Conservation (phyloP, 495 filamentous ascomycete genomes). For the Neurospora sp. region DNA sequence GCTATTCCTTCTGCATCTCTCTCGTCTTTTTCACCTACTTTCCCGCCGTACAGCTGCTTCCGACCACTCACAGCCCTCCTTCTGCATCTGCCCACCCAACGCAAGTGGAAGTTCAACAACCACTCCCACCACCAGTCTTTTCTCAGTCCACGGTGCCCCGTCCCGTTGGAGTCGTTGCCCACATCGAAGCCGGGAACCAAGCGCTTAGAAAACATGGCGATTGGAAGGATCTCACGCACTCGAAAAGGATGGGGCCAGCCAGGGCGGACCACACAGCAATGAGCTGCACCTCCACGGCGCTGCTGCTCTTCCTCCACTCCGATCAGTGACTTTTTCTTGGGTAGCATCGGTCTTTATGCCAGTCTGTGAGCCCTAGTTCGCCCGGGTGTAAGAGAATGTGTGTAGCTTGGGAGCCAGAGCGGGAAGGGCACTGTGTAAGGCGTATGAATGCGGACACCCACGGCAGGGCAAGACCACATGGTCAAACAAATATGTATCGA, state of each 20-base stretch:
- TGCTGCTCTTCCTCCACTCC: neutral
- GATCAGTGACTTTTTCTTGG: neutral
- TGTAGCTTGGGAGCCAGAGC: neutral
- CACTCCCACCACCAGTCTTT: neutral
- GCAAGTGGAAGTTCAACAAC: neutral
- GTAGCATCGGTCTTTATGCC: neutral
- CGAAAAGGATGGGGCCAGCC: neutral
- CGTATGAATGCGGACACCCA: neutral
- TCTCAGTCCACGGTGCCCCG: constrained; percentile 1
- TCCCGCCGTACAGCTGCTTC: constrained; percentile 5
- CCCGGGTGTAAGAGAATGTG: neutral
- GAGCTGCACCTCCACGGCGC: neutral
- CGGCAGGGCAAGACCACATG: neutral
- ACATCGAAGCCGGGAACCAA: neutral
- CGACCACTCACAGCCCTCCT: constrained; percentile 11
- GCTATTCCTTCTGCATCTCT: constrained; percentile 8
- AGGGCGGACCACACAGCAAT: neutral
- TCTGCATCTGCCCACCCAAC: neutral
- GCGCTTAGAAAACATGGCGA: neutral
- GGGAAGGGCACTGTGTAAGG: neutral
- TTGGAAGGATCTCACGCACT: neutral
- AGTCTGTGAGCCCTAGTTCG: neutral
- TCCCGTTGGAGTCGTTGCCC: neutral
- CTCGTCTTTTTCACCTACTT: neutral
- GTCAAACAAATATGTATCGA: neutral